A percentile compares a stretch with the other conserved stretches of the same genome.
Conservation (phyloP, 2,329 filamentous ascomycete species). For the Escovopsis sp. region DNA sequence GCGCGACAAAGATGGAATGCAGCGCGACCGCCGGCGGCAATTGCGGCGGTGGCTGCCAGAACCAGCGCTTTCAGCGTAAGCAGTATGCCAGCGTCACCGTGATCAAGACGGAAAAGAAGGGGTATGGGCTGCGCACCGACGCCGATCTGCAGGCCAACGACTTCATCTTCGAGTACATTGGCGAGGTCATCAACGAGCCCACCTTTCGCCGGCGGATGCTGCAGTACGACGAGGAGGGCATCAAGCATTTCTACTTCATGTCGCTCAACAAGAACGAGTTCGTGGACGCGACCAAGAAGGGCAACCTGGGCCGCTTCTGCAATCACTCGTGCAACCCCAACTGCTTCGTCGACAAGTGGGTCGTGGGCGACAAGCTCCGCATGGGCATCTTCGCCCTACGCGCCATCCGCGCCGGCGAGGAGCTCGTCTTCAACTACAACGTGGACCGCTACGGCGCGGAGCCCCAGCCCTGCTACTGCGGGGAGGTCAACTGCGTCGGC, state of each 20-base stretch:
- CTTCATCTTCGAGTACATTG: slow-evolving; percentile 96
- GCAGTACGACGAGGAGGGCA: slow-evolving; percentile 87
- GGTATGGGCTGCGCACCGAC: slow-evolving; percentile 79
- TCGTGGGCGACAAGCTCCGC: slow-evolving; percentile 87
- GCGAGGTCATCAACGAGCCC: slow-evolving; percentile 89
- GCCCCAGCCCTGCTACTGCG: slow-evolving; percentile 93
- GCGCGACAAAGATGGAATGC: slow-evolving; percentile 96
- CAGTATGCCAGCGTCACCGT: slow-evolving; percentile 85
- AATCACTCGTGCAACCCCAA: slow-evolving; percentile 99
- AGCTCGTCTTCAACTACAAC: slow-evolving; percentile 98
- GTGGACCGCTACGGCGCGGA: slow-evolving; percentile 96
- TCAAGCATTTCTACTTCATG: slow-evolving; percentile 99
- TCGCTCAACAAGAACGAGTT: slow-evolving; percentile 93
- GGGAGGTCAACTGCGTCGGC: slow-evolving; percentile 83
- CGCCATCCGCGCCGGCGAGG: slow-evolving; percentile 72
- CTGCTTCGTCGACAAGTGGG: slow-evolving; percentile 99
- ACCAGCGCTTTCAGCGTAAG: slow-evolving; percentile 84
- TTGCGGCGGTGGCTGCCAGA: slow-evolving; percentile 78
- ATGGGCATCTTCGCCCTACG: slow-evolving; percentile 97
- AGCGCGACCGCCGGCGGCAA: slow-evolving; percentile 55
- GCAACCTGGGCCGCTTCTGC: slow-evolving; percentile 91
- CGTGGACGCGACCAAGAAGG: slow-evolving; percentile 92
- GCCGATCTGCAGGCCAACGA: slow-evolving; percentile 63
- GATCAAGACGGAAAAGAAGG: slow-evolving; percentile 97
- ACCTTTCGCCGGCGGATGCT: slow-evolving; percentile 81